Conservation (phyloP, 2,329 filamentous ascomycete species). For the Colletotrichum cuscutae region DNA sequence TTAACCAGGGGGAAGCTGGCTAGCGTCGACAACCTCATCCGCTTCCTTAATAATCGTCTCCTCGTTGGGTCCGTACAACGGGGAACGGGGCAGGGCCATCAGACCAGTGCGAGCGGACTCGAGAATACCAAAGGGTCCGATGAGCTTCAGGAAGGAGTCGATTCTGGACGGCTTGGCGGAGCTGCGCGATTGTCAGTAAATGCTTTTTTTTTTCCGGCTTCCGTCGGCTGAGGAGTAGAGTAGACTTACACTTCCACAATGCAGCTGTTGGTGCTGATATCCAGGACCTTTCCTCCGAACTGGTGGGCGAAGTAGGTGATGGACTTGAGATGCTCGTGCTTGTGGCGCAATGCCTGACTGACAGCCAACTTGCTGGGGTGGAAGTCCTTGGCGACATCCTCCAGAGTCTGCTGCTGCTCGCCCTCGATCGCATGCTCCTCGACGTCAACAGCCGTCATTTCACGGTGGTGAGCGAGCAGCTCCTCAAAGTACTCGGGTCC, state of each 20-base stretch:
- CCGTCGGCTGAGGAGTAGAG: conserved; percentile 38
- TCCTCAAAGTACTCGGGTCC: conserved; percentile 99
- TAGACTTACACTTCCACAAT: conserved; percentile 93
- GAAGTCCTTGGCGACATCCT: conserved; percentile 73
- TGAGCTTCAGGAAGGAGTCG: conserved; percentile 96
- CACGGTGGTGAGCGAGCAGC: conserved; percentile 92
- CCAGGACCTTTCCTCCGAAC: conserved; percentile 95
- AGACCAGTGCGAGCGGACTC: conserved; percentile 95
- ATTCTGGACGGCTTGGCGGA: conserved; percentile 94
- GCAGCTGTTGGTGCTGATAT: conserved; percentile 98
- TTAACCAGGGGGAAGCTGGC: conserved; percentile 91
- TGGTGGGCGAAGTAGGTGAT: conserved; percentile 98
- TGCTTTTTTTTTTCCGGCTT: neutral
- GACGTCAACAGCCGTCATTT: conserved; percentile 71
- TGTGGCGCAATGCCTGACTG: conserved; percentile 91
- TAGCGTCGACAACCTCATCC: conserved; percentile 93
- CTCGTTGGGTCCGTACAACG: conserved; percentile 79
- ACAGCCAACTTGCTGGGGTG: conserved; percentile 88
- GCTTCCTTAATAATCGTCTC: conserved; percentile 82
- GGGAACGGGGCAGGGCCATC: conserved; percentile 95
- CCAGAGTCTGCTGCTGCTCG: conserved; percentile 51
- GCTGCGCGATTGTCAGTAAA: conserved; percentile 53
- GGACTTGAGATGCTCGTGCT: conserved; percentile 95
- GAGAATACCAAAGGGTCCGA: conserved; percentile 93
- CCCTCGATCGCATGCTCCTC: conserved; percentile 55